These are phyloP conservation scores for Neoboletus magnificus DNA, from an alignment of 768 basidiomycete species.

Conservation along the genomic window DNA sequence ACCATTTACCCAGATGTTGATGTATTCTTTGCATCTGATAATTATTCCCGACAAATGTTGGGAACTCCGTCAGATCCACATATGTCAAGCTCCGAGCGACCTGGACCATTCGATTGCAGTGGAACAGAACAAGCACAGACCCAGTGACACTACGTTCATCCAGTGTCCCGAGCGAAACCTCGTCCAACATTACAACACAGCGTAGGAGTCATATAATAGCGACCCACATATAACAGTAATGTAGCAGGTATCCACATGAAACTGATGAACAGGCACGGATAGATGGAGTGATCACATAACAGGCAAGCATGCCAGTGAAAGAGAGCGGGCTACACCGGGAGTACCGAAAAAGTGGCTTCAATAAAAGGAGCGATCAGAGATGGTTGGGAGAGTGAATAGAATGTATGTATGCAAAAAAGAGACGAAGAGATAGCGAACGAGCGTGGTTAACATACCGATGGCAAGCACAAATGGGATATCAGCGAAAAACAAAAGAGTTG, in stretches of 20 bases:
- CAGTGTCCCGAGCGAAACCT: not conserved
- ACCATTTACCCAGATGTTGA: not conserved
- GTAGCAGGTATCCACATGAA: not conserved
- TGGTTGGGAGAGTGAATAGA: not conserved
- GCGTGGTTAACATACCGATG: not conserved
- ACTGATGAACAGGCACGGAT: not conserved
- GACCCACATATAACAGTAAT: not conserved
- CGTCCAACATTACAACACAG: slow-evolving; percentile 6
- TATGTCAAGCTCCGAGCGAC: too few relatives aligned
- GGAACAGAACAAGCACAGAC: too few relatives aligned
- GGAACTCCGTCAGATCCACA: too few relatives aligned
- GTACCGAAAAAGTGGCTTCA: not conserved
- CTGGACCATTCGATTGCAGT: too few relatives aligned
- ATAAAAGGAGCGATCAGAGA: not conserved
- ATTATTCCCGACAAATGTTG: not conserved
- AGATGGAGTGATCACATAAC: not conserved
- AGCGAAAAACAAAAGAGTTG: not conserved
- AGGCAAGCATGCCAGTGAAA: not conserved
- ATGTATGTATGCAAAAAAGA: not conserved
- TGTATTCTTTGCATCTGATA: not conserved
- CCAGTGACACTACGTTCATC: not conserved
- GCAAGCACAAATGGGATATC: slow-evolving; percentile 3
- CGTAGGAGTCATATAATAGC: not conserved
- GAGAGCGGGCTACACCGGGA: not conserved
- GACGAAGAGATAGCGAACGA: not conserved